Evolutionary conservation across 139 green algal species (phyloP), one percentile per base, ranked within the genome.

Genomic region (Tetraselmis chui): DNA sequence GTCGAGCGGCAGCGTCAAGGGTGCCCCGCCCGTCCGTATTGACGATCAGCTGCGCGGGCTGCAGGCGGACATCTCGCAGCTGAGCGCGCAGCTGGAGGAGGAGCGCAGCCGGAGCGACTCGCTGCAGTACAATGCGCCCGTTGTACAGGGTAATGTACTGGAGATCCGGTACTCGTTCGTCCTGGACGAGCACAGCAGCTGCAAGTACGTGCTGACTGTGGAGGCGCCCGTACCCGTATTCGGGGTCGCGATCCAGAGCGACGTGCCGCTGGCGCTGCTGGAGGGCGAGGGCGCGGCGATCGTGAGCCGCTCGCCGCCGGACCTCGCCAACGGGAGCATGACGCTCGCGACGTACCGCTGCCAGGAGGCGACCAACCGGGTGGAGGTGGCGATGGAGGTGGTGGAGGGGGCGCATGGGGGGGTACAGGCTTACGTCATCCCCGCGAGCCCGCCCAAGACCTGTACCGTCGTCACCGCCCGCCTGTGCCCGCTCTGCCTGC

Each of bases 281-380:
- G 90, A 94, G 67, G 79, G 89, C 77, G 85, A 88, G 27, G 92
- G 91, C 79, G 88, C 91, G 23, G 92, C 92, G 32, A 93, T 95
- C 59, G 59, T 93, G 22, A 90, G 83, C 76, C 30, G 82, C 24
- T 88, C 83, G 5, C 84, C 88, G 0, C 59, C 85, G 18, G 87
- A 93, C 29, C 32, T 80, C 2, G 31, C 76, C 30, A 85, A 83
- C 28, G 88, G 87, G 75, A 92, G 87, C 82, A 76, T 87, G n/a
- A 91, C 89, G 29, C 84, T 94, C 0, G 92, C 91, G 27, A 94
- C 92, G 0, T 95, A 94, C 88, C 88, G 91, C 86, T 91, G 86
- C 83, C 89, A 93, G 84, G 90, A 93, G 67, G 78, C 83, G 23
- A 92, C 89, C 30, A 90, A 86, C 82, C 84, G 89, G 1, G 77